Conservation (phyloP, 108 stramenopile species). For the Skeletonema menzelii region DNA sequence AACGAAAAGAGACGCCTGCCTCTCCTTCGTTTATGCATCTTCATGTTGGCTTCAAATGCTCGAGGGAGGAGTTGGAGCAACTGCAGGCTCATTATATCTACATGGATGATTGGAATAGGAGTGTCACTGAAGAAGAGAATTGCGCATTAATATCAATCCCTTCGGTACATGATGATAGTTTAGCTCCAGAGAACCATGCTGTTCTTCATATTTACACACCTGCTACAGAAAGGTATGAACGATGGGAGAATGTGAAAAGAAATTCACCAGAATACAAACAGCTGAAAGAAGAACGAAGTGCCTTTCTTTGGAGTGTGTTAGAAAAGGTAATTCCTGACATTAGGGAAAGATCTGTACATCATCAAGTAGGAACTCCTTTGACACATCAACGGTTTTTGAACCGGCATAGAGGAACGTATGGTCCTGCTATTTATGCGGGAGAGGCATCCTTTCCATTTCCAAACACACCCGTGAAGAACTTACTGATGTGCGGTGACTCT, state of each 20-base stretch:
- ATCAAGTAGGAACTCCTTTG: conserved; percentile 79
- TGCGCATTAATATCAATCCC: conserved; percentile 84
- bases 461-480: conserved; percentile 57
- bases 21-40: conserved; percentile 83
- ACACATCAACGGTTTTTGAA: conserved; percentile 85
- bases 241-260: conserved; percentile 76
- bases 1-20: conserved; percentile 55
- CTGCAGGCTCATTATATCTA: conserved; percentile 86
- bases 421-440: conserved; percentile 82
- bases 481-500: conserved; percentile 74
- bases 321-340: conserved; percentile 87
- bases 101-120: conserved; percentile 76
- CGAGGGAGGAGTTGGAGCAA: conserved; percentile 54
- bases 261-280: conserved; percentile 73
- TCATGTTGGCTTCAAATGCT: conserved; percentile 79
- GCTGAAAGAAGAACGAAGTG: conserved; percentile 84
- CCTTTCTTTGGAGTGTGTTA: conserved; percentile 80
- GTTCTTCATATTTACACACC: conserved; percentile 86
- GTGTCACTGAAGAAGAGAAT: conserved; percentile 83
- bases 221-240: conserved; percentile 79
- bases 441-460: conserved; percentile 80
- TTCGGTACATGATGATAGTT: conserved; percentile 81
- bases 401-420: conserved; percentile 82
- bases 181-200: conserved; percentile 83
- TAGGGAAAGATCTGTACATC: conserved; percentile 43